These are phyloP conservation scores for Marasmius fiardii DNA, from an alignment of 1,284 basidiomycete genomes.

Conservation along the genomic window DNA sequence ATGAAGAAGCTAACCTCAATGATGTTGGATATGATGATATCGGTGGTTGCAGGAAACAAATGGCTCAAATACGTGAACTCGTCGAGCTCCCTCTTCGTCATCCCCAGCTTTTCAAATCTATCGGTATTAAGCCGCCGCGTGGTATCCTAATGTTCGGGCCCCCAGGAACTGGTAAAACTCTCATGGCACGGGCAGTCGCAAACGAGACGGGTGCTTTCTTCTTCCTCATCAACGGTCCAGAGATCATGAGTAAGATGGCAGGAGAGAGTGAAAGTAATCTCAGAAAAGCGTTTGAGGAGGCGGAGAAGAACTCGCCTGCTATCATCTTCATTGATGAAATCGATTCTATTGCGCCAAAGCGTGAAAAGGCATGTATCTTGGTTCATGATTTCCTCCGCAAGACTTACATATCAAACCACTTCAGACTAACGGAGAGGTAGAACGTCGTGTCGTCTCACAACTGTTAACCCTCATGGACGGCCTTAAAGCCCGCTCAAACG, in stretches of 20 bases:
- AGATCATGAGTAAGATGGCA: conserved; percentile 99
- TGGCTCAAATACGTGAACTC: conserved; percentile 99
- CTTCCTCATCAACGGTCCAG: conserved; percentile 99
- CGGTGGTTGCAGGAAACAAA: conserved; percentile 98
- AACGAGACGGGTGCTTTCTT: conserved; percentile 99
- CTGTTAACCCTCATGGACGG: conserved; percentile 99
- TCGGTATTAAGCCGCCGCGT: conserved; percentile 99
- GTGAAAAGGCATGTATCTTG: conserved; percentile 81
- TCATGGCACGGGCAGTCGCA: conserved; percentile 98
- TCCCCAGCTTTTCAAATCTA: conserved; percentile 99
- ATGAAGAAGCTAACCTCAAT: conserved; percentile 94
- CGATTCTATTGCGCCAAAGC: conserved; percentile 98
- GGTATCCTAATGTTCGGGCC: conserved; percentile 97
- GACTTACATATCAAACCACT: conserved; percentile 15
- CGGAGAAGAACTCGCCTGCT: conserved; percentile 99
- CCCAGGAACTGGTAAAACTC: conserved; percentile 95
- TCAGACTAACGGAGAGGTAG: conserved; percentile 97
- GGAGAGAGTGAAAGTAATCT: conserved; percentile 97
- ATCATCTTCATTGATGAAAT: conserved; percentile 99
- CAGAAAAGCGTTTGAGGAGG: conserved; percentile 98
- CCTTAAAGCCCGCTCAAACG: conserved; percentile 96
- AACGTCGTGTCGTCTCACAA: conserved; percentile 98
- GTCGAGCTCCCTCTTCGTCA: conserved; percentile 97
- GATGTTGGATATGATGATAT: conserved; percentile 99
- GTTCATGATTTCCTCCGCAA: background rate